These are phyloP conservation scores for Hydrangea macrophylla DNA, from an alignment of 148 eudicot species.

Conservation along the genomic window DNA sequence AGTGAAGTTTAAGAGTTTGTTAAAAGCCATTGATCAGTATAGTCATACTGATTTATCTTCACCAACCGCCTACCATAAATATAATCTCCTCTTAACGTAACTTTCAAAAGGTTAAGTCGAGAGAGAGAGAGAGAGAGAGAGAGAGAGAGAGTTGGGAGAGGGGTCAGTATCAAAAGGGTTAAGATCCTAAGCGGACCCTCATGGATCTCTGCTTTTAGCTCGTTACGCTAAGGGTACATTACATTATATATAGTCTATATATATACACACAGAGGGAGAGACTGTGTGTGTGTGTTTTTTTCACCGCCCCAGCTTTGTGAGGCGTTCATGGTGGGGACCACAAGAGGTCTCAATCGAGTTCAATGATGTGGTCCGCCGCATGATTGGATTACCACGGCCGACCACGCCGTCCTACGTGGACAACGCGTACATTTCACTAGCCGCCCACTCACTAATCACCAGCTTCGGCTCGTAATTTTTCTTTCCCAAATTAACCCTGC, in stretches of 20 bases:
- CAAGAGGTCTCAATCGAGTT: conserved; percentile 11
- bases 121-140: conserved; percentile 5
- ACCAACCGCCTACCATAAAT: conserved; percentile 15
- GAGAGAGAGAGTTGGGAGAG: conserved; percentile 15
- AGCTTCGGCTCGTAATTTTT: neutral
- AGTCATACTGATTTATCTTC: neutral
- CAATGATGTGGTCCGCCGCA: conserved; percentile 26
- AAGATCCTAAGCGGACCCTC: conserved; percentile 15
- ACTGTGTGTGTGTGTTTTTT: neutral
- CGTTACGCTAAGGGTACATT: conserved; percentile 12
- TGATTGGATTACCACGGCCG: conserved; percentile 21
- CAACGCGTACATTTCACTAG: conserved; percentile 7
- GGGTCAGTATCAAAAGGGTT: conserved; percentile 15
- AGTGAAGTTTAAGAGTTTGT: conserved; percentile 18
- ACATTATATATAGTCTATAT: neutral
- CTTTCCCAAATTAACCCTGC: neutral
- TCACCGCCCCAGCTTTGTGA: conserved; percentile 12
- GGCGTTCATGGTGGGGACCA: conserved; percentile 1
- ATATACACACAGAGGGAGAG: neutral
- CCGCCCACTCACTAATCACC: conserved; percentile 7
- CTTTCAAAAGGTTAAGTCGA: conserved; percentile 1
- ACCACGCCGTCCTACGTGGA: conserved; percentile 25
- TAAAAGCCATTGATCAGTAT: neutral
- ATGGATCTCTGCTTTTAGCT: conserved; percentile 18
- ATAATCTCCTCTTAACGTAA: neutral